phyloP scores from a whole-genome alignment of 306 rosid genomes.

The Castanea sativa region DNA sequence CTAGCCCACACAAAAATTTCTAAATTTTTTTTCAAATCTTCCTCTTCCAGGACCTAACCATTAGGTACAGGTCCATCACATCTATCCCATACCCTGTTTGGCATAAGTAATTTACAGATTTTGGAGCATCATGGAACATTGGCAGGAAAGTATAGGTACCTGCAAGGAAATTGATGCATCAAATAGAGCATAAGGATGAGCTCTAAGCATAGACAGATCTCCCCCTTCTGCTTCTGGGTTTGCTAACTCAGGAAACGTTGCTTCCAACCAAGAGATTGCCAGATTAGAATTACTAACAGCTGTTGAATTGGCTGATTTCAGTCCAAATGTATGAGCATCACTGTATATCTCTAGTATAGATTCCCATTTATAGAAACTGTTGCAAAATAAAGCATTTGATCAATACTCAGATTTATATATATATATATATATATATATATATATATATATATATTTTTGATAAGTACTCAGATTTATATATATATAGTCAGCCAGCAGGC shows the following conservation, averaged over 20 bases:
- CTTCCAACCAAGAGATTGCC: conserved; percentile 95
- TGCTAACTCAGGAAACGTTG: conserved; percentile 71
- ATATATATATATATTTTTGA: neutral
- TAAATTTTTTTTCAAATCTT: neutral
- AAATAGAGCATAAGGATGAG: conserved; percentile 78
- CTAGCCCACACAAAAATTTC: neutral
- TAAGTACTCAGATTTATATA: conserved; percentile 13
- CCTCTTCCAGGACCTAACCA: neutral
- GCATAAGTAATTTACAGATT: conserved; percentile 1
- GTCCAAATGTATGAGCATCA: conserved; percentile 82
- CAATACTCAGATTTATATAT: conserved; percentile 9
- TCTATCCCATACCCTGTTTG: neutral
- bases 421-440: neutral
- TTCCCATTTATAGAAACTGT: conserved; percentile 77
- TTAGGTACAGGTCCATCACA: neutral
- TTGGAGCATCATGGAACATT: conserved; percentile 3
- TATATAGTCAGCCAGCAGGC: conserved; percentile 1
- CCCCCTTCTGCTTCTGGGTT: conserved; percentile 52
- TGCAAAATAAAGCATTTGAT: conserved; percentile 17
- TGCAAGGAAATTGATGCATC: conserved; percentile 86
- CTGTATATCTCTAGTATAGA: conserved; percentile 69
- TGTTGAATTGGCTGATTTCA: conserved; percentile 58
- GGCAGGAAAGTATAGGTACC: conserved; percentile 43
- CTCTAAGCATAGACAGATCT: conserved; percentile 38
- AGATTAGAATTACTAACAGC: conserved; percentile 69